Base-by-base conservation (phyloP, 306 rosid genomes). In the Trifolium dubium region DNA sequence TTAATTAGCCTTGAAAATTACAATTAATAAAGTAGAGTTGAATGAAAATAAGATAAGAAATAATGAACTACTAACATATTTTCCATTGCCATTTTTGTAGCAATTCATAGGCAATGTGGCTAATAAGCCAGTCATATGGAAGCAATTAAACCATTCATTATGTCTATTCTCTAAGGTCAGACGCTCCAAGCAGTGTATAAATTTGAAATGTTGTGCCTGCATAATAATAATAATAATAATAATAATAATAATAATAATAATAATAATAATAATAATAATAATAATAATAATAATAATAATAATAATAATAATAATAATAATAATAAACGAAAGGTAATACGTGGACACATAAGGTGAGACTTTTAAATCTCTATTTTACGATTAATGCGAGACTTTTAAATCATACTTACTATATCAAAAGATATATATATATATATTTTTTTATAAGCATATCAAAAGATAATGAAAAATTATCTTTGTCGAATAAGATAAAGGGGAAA, bases 21-120 rank as follows among this genome's bases (percentile, higher is more conserved):
- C 5, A 12, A 43, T 43, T 43, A 43, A 43, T 23, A 23, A 23
- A 15, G 23, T 50, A 50, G 54, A 49, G 18, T n/a, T 6, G 1
- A n/a, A 50, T 15, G 2, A 6, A 50, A 50, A 15, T n/a, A 50
- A 50, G 56, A 49, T 43, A 10, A 43, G n/a, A n/a, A 8, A 19
- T 3, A 6, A 54, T 8, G 17, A 76, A 85, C 83, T 75, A 85
- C 83, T 75, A 41, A 93, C 98, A 87, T 23, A 4, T 50, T 64
- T 80, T 0, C 98, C 96, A 49, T 85, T 77, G 78, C 97, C 96
- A 84, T 17, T 88, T 18, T 74, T 84, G 88, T 81, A 91, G 88
- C 98, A 93, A 34, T 85, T 79, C 14, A 90, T 75, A 5, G 92
- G 93, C 11, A 54, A 61, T 5, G 83, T 84, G 64, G 75, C 23